These are phyloP conservation scores for Cryptosporidium canis DNA, from an alignment of 169 alveolate genomes.

Conservation along the genomic window DNA sequence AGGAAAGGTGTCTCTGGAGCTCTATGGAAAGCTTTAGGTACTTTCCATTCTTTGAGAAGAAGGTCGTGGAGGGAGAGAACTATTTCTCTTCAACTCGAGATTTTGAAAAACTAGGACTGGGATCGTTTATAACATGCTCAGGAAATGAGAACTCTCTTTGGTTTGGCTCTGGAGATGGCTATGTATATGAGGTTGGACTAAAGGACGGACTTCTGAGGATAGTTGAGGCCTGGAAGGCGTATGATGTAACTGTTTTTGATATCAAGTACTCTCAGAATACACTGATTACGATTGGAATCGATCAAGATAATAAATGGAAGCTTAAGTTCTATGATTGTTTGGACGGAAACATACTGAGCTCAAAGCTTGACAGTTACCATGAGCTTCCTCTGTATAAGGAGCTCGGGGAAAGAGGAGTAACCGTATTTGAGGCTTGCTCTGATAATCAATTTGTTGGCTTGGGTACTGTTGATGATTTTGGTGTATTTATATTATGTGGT, in stretches of 20 bases:
- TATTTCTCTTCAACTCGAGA: conserved; percentile 4
- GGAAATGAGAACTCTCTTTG: conserved; percentile 68
- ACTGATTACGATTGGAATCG: conserved; percentile 65
- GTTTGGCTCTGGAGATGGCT: conserved; percentile 68
- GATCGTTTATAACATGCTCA: conserved; percentile 62
- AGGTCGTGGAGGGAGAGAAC: conserved; percentile 47
- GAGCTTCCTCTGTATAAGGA: conserved; percentile 28
- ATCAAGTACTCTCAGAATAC: conserved; percentile 57
- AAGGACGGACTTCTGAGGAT: conserved; percentile 38
- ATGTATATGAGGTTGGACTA: conserved; percentile 31
- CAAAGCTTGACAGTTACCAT: neutral
- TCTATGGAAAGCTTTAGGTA: conserved; percentile 69
- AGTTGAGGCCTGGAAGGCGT: conserved; percentile 46
- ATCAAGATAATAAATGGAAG: conserved; percentile 24
- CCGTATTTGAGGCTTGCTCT: conserved; percentile 38
- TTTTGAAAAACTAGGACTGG: conserved; percentile 40
- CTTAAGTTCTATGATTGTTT: conserved; percentile 48
- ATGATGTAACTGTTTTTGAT: conserved; percentile 56
- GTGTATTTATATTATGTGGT: conserved; percentile 40
- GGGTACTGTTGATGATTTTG: conserved; percentile 63
- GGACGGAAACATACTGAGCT: conserved; percentile 40
- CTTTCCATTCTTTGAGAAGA: conserved; percentile 59
- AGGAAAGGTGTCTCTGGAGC: neutral
- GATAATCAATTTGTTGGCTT: conserved; percentile 54
- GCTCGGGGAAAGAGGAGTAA: conserved; percentile 26